These are phyloP conservation scores for Trametes sp. DNA, from an alignment of 1,284 basidiomycete genomes.

Conservation along the genomic window DNA sequence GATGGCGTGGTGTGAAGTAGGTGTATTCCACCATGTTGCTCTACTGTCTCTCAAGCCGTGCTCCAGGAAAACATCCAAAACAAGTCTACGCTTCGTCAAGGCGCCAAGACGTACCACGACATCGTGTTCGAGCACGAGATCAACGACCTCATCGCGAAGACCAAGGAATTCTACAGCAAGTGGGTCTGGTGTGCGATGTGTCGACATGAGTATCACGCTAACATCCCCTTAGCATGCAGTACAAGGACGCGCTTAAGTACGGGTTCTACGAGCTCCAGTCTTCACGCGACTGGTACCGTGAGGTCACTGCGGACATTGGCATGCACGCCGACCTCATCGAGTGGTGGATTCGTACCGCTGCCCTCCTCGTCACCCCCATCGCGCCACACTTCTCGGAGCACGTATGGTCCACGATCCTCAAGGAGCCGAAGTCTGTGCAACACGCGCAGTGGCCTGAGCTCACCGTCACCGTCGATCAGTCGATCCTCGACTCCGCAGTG, in stretches of 20 bases:
- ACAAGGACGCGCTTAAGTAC: constrained; percentile 95
- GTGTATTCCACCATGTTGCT: constrained; percentile 31
- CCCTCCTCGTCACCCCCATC: constrained; percentile 87
- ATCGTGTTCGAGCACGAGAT: constrained; percentile 92
- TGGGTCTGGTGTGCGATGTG: constrained; percentile 52
- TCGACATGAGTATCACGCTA: background rate
- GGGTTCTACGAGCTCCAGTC: constrained; percentile 98
- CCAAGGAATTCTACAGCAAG: constrained; percentile 83
- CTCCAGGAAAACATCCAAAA: constrained; percentile 79
- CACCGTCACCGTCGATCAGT: constrained; percentile 60
- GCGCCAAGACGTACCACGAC: constrained; percentile 82
- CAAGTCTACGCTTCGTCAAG: constrained; percentile 74
- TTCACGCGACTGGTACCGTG: constrained; percentile 95
- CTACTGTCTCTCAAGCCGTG: background rate
- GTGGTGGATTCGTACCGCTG: constrained; percentile 85
- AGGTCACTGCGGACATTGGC: constrained; percentile 87
- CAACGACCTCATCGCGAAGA: constrained; percentile 83
- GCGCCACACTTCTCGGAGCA: constrained; percentile 97
- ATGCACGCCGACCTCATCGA: constrained; percentile 88
- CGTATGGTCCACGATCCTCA: constrained; percentile 83
- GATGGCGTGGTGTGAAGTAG: constrained; percentile 90
- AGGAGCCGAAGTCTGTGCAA: constrained; percentile 83
- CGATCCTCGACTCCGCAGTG: constrained; percentile 73
- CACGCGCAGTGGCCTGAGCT: constrained; percentile 82
- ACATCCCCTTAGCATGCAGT: constrained; percentile 74